Conservation (phyloP, 306 rosid genomes). For the Glycyrrhiza uralensis region DNA sequence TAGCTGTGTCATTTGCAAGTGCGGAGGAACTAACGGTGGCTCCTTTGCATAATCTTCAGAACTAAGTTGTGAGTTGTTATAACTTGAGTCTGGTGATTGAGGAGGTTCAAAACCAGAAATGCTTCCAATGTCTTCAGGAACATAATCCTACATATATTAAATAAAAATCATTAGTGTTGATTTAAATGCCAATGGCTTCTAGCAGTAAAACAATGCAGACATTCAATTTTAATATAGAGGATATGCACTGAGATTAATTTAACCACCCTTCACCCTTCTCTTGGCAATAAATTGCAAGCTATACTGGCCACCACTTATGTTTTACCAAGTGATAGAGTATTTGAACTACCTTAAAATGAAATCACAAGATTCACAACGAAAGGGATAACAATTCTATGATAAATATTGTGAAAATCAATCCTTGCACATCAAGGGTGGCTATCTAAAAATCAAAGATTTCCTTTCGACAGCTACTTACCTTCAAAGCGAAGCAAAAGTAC, state of each 20-base stretch:
- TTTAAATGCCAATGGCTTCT: neutral
- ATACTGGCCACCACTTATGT: neutral
- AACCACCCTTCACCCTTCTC: neutral
- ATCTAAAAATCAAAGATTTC: neutral
- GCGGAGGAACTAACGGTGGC: slow-evolving; percentile 91
- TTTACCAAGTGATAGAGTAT: neutral
- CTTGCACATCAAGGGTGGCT: neutral
- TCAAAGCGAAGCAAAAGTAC: neutral
- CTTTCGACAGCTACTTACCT: neutral
- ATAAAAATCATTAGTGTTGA: neutral
- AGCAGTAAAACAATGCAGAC: neutral
- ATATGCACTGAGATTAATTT: neutral
- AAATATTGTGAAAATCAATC: neutral
- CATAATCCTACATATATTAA: slow-evolving; percentile 60
- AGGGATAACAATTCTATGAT: neutral
- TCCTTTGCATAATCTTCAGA: slow-evolving; percentile 90
- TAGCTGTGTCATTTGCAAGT: slow-evolving; percentile 76
- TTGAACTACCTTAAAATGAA: neutral
- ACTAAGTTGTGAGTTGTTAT: slow-evolving; percentile 60
- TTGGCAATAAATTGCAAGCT: neutral
- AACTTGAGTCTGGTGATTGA: slow-evolving; percentile 81
- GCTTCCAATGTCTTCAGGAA: slow-evolving; percentile 92
- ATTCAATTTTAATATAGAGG: neutral
- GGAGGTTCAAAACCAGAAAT: slow-evolving; percentile 91
- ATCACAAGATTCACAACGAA: neutral